Evolutionary conservation across 805 yeast genomes (phyloP), one percentile per base, ranked within the genome.

Genomic region (Yamadazyma paraphyllophila): DNA sequence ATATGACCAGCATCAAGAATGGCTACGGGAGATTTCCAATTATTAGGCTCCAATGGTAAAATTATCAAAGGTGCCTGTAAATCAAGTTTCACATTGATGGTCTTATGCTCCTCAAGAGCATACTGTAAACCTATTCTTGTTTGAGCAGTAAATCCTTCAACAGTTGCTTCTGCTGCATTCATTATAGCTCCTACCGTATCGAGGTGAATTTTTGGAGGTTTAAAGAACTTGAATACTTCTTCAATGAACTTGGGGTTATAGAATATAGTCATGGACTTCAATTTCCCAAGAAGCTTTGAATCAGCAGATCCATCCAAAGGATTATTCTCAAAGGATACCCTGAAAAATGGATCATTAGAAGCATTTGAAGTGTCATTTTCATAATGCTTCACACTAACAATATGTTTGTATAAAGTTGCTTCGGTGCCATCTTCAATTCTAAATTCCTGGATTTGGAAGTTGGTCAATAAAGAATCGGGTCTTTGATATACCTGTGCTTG

Each of bases 1-100:
- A 95, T 84, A 62, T 92, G 97, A 59, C 99, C 99, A 7, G 97
- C 97, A 73, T 94, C 98, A 44, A 94, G 73, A 14, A 94, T 80
- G 3, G 91, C 88, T 52, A 96, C 96, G 0, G 97, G 95, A 0
- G 97, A 82, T 34, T 83, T 74, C 82, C 88, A 83, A 51, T 79
- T 80, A 10, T 80, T 74, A 0, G 96, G 86, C 57, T 89, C 88
- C 27, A 89, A 70, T 0, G 99, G 99, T 13, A 94, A 56, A 7
- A 92, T 85, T 16, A 95, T 81, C 53, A 94, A 71, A 0, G 99
- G 99, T 0, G 98, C 96, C 59, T 91, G 97, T 36, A 95, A 71
- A 65, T 95, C 98, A 50, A 94, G 76, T 56, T 87, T 82, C 20
- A 90, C 78, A 58, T 90, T 84, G 46, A 90, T 66, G 0, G 98